Conservation (phyloP, 306 rosid species). For the Lathyrus sativus region DNA sequence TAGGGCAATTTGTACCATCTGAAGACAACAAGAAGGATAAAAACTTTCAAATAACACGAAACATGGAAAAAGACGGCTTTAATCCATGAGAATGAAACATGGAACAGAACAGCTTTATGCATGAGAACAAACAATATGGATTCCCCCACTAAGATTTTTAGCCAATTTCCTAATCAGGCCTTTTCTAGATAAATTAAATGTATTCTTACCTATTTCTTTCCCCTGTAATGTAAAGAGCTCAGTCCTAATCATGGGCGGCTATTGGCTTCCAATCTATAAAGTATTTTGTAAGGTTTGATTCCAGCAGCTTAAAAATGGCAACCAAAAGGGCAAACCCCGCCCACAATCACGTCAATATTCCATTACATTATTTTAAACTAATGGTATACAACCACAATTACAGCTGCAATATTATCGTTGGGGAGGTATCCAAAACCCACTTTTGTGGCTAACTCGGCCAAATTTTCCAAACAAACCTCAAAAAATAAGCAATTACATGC, state of each 20-base stretch:
- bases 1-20: no score
- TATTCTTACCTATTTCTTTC: neutral
- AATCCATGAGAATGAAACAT: no score
- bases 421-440: neutral
- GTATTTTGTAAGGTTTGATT: neutral
- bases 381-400: neutral
- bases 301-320: neutral
- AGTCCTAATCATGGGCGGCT: neutral
- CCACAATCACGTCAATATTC: neutral
- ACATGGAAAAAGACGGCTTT: no score
- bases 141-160: neutral
- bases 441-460: neutral
- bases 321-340: neutral
- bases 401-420: neutral
- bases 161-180: neutral
- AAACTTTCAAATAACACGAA: no score
- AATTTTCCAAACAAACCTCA: neutral
- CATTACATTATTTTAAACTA: neutral
- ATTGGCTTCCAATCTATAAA: slow-evolving; percentile 5
- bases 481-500: neutral
- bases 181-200: slow-evolving; percentile 1
- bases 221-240: neutral
- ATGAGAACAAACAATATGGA: neutral
- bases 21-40: no score
- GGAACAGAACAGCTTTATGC: no score